Conservation (phyloP, 192 early-diverging fungal species). For the Backusella liffmaniae region DNA sequence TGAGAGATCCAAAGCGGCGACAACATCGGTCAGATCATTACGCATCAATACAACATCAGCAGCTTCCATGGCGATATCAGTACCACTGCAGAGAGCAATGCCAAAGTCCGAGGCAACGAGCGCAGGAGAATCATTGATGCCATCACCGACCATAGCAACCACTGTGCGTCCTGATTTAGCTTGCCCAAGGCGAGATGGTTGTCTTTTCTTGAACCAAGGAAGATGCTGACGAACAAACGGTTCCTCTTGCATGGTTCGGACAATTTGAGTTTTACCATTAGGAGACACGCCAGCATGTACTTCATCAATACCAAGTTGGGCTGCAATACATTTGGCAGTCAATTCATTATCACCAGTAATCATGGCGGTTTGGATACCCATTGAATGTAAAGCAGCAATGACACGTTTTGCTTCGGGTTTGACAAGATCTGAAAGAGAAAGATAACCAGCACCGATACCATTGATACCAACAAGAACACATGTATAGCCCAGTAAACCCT, state of each 20-base stretch:
- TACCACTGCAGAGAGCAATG: constrained; percentile 85
- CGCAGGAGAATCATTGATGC: constrained; percentile 94
- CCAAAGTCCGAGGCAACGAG: constrained; percentile 84
- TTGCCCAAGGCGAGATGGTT: neutral
- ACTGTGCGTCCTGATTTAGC: neutral
- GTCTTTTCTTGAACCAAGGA: neutral
- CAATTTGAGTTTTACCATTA: constrained; percentile 80
- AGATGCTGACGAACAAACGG: neutral
- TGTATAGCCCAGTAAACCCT: constrained; percentile 76
- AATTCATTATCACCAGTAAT: constrained; percentile 90
- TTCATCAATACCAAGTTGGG: constrained; percentile 77
- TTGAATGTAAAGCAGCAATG: constrained; percentile 65
- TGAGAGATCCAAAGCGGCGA: constrained; percentile 81
- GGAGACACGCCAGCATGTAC: constrained; percentile 92
- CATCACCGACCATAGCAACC: constrained; percentile 96
- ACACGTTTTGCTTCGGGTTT: constrained; percentile 75
- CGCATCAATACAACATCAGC: constrained; percentile 93
- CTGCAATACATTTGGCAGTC: constrained; percentile 82
- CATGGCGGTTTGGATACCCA: constrained; percentile 85
- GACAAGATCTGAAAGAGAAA: constrained; percentile 84
- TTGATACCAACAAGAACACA: constrained; percentile 77
- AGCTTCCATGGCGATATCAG: constrained; percentile 95
- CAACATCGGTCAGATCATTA: constrained; percentile 82
- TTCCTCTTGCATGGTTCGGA: constrained; percentile 33
- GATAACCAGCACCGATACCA: constrained; percentile 55